Evolutionary conservation across 1,284 basidiomycete genomes (phyloP), one percentile per base, ranked within the genome.

Genomic region (Phellinidium pouzarii): DNA sequence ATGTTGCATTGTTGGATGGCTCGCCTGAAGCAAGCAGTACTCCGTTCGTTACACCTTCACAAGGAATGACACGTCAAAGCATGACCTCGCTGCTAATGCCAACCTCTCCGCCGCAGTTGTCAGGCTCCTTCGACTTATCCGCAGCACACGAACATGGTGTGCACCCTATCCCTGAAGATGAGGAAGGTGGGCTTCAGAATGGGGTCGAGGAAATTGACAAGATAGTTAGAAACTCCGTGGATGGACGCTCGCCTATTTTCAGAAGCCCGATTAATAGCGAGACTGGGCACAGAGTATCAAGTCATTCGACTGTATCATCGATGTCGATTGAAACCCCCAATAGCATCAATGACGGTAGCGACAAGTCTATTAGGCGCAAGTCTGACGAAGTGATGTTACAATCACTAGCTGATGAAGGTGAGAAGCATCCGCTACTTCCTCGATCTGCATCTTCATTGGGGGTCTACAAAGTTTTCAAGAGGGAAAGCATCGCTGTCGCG

Each of bases 41-140:
- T 23, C 25, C 55, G 27, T 50, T 50, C 38, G 23, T 52, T 20
- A 48, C 52, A 22, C 43, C 57, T 25, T 43, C 53, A 38, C 50
- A 44, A 36, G 42, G 26, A 20, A 38, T 42, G 22, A 5, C 42
- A 37, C 22, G 48, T 4, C 42, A 44, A 7, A 45, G 20, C 22
- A 44, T 47, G 49, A 11, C 11, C 5, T 50, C 65, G 20, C 50
- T 62, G 29, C 61, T 67, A 54, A 60, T 64, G 40, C 66, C 68
- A 3, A 53, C 69, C 2, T 64, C 70, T 17, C 66, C 67, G 17
- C 64, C 67, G 0, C 61, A 71, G 23, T 41, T 66, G 19, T 64
- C 68, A 14, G 78, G 78, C 58, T 65, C 78, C 27, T 79, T 85
- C 55, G 74, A 82, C 48, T 63, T 78, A 50, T 79, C 77, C 14